A percentile compares a stretch with the other conserved stretches of the same genome.
phyloP scores from a whole-genome alignment of 2,329 filamentous ascomycete species.

The Dothistroma pini region DNA sequence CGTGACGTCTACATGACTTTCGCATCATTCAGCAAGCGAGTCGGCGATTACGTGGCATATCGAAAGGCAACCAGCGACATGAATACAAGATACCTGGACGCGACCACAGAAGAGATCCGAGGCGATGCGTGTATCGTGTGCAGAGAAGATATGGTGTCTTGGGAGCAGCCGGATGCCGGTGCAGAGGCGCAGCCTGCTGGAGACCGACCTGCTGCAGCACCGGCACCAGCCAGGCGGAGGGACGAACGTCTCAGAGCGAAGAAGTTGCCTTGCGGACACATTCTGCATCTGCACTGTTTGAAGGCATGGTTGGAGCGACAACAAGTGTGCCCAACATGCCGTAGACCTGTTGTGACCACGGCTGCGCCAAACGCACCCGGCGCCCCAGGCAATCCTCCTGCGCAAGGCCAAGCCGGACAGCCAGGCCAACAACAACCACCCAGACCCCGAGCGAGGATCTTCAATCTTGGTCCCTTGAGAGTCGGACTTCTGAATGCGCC shows the following conservation, averaged over 20 bases:
- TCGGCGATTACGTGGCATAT: conserved; percentile 86
- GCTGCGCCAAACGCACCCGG: conserved; percentile 10
- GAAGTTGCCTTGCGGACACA: conserved; percentile 94
- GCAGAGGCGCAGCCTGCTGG: conserved; percentile 33
- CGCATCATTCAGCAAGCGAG: conserved; percentile 82
- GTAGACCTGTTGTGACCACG: conserved; percentile 62
- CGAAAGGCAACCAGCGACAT: conserved; percentile 90
- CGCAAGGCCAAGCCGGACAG: conserved; percentile 9
- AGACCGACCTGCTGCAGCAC: conserved; percentile 28
- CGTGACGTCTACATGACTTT: conserved; percentile 92
- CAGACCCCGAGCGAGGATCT: conserved; percentile 44
- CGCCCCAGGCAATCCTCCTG: conserved; percentile 5
- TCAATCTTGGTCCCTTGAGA: conserved; percentile 70
- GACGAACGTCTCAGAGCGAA: conserved; percentile 86
- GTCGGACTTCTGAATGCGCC: conserved; percentile 65
- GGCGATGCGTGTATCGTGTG: conserved; percentile 97
- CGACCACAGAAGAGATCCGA: conserved; percentile 77
- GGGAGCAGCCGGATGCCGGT: conserved; percentile 53
- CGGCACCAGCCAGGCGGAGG: conserved; percentile 44
- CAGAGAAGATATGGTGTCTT: conserved; percentile 88
- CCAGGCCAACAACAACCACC: conserved; percentile 38
- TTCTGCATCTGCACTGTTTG: conserved; percentile 88
- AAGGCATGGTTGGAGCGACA: conserved; percentile 97
- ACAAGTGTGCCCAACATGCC: conserved; percentile 93
- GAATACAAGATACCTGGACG: conserved; percentile 86